phyloP scores from a whole-genome alignment of 1,139 yeast genomes.

The Yamadazyma atmosphaerica region DNA sequence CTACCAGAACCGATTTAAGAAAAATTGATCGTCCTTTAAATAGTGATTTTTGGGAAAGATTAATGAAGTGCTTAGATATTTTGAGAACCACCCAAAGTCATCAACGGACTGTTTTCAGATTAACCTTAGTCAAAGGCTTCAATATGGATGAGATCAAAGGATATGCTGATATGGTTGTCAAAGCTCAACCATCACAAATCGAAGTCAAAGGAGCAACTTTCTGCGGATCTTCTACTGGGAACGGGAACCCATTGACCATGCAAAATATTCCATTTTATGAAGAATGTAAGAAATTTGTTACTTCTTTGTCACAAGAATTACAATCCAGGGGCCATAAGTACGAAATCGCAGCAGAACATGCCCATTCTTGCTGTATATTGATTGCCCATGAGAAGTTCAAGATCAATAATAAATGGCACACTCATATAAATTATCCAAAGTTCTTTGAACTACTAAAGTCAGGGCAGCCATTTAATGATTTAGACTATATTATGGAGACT shows the following conservation, averaged over 20 bases:
- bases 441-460: constrained; percentile 71
- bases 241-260: constrained; percentile 91
- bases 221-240: constrained; percentile 80
- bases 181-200: constrained; percentile 82
- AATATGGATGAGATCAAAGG: constrained; percentile 80
- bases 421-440: constrained; percentile 81
- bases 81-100: constrained; percentile 68
- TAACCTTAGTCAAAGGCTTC: constrained; percentile 90
- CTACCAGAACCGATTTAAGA: constrained; percentile 76
- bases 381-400: constrained; percentile 76
- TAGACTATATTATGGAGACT: constrained; percentile 79
- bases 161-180: constrained; percentile 86
- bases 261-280: constrained; percentile 93
- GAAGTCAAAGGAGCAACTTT: constrained; percentile 95
- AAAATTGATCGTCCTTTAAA: constrained; percentile 86
- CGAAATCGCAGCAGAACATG: constrained; percentile 92
- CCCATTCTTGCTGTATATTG: constrained; percentile 89
- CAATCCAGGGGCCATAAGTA: constrained; percentile 64
- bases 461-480: constrained; percentile 66
- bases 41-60: constrained; percentile 91
- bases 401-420: constrained; percentile 76
- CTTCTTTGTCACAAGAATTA: constrained; percentile 58
- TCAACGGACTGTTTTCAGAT: constrained; percentile 88
- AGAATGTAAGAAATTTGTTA: constrained; percentile 79
- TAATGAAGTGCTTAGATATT: constrained; percentile 78